Percentiles rank a stretch among this genome's conserved stretches.
These are phyloP conservation scores for Leptographium radiaticola DNA, from an alignment of 2,329 filamentous ascomycete species.

Conservation along the genomic window DNA sequence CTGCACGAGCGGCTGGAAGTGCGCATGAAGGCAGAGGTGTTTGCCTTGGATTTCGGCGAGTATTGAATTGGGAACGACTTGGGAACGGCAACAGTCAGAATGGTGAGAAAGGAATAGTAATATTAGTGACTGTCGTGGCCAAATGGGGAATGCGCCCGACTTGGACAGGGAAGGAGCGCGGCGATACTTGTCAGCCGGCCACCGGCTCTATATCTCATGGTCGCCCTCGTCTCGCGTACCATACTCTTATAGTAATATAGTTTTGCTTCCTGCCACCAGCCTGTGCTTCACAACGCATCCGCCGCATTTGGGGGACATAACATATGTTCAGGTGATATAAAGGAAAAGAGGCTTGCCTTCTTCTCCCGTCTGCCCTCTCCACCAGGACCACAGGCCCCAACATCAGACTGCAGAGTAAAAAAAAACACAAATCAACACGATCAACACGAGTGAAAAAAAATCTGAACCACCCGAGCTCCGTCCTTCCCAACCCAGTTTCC, in stretches of 20 bases:
- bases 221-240: background rate
- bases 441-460: background rate
- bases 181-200: no score
- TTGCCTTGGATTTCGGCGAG: constrained; percentile 1
- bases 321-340: background rate
- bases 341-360: background rate
- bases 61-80: background rate
- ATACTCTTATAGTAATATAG: background rate
- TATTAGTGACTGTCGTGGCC: no score
- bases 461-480: background rate
- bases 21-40: constrained; percentile 3
- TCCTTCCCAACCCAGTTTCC: background rate
- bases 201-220: no score
- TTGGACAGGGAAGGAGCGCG: no score
- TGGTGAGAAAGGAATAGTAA: no score
- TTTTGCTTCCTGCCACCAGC: no score
- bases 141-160: no score
- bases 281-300: no score
- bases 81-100: no score
- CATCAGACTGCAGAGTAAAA: background rate
- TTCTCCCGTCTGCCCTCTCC: background rate
- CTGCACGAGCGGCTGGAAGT: background rate
- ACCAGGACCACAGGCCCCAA: background rate
- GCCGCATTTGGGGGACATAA: background rate
- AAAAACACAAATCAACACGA: background rate